These are phyloP conservation scores for Aspergillus bombycis DNA, from an alignment of 2,329 filamentous ascomycete species.

Conservation along the genomic window DNA sequence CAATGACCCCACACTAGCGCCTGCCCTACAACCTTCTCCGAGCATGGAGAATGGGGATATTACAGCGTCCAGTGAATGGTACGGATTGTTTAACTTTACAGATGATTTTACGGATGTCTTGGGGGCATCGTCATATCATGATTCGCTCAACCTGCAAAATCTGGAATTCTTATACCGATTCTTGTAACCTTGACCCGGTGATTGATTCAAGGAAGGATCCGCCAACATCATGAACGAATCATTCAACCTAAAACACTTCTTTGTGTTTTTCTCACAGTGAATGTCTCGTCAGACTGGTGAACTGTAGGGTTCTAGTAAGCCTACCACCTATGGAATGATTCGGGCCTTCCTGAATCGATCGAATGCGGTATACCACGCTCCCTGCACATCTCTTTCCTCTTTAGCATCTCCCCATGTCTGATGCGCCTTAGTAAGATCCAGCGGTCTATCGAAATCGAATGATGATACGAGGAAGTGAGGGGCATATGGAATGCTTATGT, in stretches of 20 bases:
- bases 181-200: slow-evolving; percentile 18
- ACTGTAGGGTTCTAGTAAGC: not conserved
- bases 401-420: not conserved
- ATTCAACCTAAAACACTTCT: no score
- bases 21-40: slow-evolving; percentile 5
- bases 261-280: no score
- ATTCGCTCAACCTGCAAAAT: slow-evolving; percentile 35
- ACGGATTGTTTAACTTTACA: slow-evolving; percentile 34
- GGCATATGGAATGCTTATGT: slow-evolving; percentile 4
- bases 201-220: not conserved
- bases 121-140: slow-evolving; percentile 31
- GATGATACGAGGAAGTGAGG: not conserved
- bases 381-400: slow-evolving; percentile 1
- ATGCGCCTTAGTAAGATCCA: slow-evolving; percentile 3
- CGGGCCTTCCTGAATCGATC: slow-evolving; percentile 1
- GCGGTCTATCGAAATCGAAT: slow-evolving; percentile 7
- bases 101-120: slow-evolving; percentile 35
- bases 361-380: not conserved
- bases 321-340: slow-evolving; percentile 2
- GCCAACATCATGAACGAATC: not conserved
- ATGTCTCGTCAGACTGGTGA: not conserved
- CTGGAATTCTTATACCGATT: slow-evolving; percentile 38
- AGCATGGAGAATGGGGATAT: slow-evolving; percentile 19
- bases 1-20: slow-evolving; percentile 11
- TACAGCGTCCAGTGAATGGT: slow-evolving; percentile 27